Evolutionary conservation across 768 basidiomycete species (phyloP).

Genomic region (Chlorophyllum brunneum): DNA sequence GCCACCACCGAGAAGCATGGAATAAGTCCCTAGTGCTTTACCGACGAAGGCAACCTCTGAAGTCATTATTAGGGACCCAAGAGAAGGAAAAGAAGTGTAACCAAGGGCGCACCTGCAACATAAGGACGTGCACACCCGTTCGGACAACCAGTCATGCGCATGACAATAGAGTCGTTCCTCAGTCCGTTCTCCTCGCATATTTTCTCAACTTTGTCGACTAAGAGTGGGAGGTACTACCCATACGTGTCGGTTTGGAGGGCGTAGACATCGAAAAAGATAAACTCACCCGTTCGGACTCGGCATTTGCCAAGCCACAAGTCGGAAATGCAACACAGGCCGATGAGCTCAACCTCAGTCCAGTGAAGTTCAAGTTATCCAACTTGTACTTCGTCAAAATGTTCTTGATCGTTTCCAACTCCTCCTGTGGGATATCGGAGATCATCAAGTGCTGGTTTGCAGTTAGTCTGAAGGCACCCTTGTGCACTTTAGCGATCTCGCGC

Average conservation of each 20-base stretch:
- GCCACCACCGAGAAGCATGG: conserved; percentile 95
- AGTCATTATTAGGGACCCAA: conserved; percentile 2
- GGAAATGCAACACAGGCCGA: conserved; percentile 98
- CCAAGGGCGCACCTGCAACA: conserved; percentile 59
- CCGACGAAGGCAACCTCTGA: conserved; percentile 94
- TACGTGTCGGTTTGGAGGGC: not conserved
- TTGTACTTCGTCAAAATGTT: conserved; percentile 76
- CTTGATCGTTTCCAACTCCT: conserved; percentile 78
- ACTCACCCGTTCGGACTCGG: conserved; percentile 52
- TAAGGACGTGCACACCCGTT: conserved; percentile 94
- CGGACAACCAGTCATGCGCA: conserved; percentile 98
- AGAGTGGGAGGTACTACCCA: conserved; percentile 79
- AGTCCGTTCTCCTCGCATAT: conserved; percentile 93
- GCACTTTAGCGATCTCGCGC: conserved; percentile 87
- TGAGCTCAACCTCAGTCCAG: conserved; percentile 79
- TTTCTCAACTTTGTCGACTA: conserved; percentile 92
- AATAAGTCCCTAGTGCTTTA: conserved; percentile 88
- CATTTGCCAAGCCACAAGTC: conserved; percentile 68
- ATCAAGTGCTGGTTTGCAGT: conserved; percentile 95
- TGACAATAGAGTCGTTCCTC: conserved; percentile 91
- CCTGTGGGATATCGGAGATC: conserved; percentile 74
- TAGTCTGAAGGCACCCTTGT: conserved; percentile 91
- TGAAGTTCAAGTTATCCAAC: conserved; percentile 80
- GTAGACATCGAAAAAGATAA: not conserved
- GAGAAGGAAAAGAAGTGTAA: not conserved